phyloP scores from a whole-genome alignment of 73 alveolate species.

The Breviolum minutum region DNA sequence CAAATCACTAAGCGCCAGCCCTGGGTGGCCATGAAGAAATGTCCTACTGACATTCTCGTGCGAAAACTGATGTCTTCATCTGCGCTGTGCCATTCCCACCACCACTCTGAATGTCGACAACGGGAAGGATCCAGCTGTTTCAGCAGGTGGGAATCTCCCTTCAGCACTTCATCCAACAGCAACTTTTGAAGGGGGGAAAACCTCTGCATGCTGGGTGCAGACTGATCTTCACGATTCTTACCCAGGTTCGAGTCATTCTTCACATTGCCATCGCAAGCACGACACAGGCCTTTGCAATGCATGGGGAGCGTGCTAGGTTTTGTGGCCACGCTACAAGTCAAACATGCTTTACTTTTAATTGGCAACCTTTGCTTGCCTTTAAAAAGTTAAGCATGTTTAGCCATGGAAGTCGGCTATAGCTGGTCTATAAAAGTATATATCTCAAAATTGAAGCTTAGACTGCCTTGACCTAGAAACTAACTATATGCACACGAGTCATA shows the following conservation, averaged over 20 bases:
- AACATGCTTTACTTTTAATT: too few species aligned
- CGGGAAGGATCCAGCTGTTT: conserved; percentile 1
- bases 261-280: too few species aligned
- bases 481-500: too few species aligned
- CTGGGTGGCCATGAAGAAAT: neutral
- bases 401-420: too few species aligned
- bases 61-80: conserved; percentile 16
- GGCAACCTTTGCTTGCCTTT: too few species aligned
- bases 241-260: neutral
- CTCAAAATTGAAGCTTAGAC: too few species aligned
- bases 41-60: neutral
- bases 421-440: too few species aligned
- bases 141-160: neutral
- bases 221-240: neutral
- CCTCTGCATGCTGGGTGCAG: neutral
- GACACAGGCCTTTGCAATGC: too few species aligned
- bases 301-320: too few species aligned
- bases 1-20: neutral
- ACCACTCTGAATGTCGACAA: neutral
- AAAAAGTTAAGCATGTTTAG: too few species aligned
- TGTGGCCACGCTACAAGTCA: too few species aligned
- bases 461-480: too few species aligned
- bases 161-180: neutral
- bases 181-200: neutral
- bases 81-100: neutral